Base-by-base conservation (phyloP, 257 asterid genomes). In the Parsonsia alboflavescens region DNA sequence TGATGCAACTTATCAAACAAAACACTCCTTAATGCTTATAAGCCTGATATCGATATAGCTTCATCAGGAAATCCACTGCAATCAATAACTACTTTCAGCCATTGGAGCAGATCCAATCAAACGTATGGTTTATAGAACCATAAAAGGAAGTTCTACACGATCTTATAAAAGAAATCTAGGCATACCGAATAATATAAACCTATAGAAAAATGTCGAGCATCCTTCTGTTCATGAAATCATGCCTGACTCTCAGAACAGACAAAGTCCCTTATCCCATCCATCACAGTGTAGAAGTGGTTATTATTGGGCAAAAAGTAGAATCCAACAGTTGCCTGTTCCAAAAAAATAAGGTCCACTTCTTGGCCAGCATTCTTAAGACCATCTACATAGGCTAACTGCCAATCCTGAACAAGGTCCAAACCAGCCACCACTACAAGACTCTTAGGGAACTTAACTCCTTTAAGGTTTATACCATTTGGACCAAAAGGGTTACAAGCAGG, bases 231-330 rank as follows among this genome's bases (percentile, higher is more conserved):
- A 65, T 39, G 24, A 65, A 3, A 65, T 39, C 50, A 65, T 6
- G 65, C 26, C 50, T 17, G 50, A n/a, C 50, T 42, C 28, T 80
- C 46, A 67, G 86, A 75, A 80, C 83, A 85, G 70, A 90, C 71
- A 74, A 90, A 90, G 71, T 59, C 76, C 10, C 52, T 84, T 45
- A 92, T 90, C 75, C 88, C 90, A 39, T 89, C 87, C 92, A 92
- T 92, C 57, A 92, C 84, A 79, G 84, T 65, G 24, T 75, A 84
- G 70, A 87, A 92, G 68, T 92, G 92, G 24, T 89, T 89, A 54
- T 90, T 92, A 49, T 92, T 92, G 2, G 97, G 97, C 86, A 92
- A 79, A 90, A 92, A 90, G 54, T 90, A 92, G 86, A 92, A 92
- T 46, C 97, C 97, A 12, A 92, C 87, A 0, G 97, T 92, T 7